These are phyloP conservation scores for Mycena galopus DNA, from an alignment of 768 basidiomycete genomes.

Conservation along the genomic window DNA sequence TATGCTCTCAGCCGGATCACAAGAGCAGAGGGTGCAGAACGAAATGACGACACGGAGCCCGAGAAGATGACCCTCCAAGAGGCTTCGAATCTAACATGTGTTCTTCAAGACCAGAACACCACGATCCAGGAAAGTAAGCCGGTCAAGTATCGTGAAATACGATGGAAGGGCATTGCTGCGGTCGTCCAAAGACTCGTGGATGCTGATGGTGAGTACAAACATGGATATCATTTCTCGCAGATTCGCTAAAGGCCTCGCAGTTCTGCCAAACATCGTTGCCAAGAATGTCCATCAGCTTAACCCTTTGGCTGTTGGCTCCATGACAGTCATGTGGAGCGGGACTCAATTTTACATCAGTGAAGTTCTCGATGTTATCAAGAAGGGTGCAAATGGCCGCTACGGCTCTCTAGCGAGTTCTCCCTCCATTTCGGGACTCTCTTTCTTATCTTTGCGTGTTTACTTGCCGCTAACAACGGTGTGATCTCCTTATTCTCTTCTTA, in stretches of 20 bases:
- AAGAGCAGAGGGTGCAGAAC: neutral
- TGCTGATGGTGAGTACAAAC: neutral
- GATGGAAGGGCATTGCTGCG: slow-evolving; percentile 18
- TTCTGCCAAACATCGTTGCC: slow-evolving; percentile 22
- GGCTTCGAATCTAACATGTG: slow-evolving; percentile 25
- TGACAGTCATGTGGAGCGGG: slow-evolving; percentile 29
- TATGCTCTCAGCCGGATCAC: slow-evolving; percentile 16
- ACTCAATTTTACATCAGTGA: slow-evolving; percentile 33
- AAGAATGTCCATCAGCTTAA: slow-evolving; percentile 30
- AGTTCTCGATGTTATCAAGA: slow-evolving; percentile 32
- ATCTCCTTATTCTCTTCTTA: neutral
- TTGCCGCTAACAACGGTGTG: slow-evolving; percentile 4
- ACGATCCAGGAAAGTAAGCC: slow-evolving; percentile 6
- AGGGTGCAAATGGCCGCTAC: slow-evolving; percentile 21
- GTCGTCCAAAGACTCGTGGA: neutral
- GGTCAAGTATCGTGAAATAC: slow-evolving; percentile 11
- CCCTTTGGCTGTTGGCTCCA: slow-evolving; percentile 19
- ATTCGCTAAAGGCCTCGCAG: neutral
- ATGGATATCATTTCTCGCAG: neutral
- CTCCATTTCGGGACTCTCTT: slow-evolving; percentile 8
- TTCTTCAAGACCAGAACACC: slow-evolving; percentile 24
- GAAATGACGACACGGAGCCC: neutral
- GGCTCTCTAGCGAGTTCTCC: slow-evolving; percentile 4
- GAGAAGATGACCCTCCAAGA: slow-evolving; percentile 29
- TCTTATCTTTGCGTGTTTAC: slow-evolving; percentile 22